Conservation (phyloP, 805 yeast genomes). For the Kodamaea neixiangensis region DNA sequence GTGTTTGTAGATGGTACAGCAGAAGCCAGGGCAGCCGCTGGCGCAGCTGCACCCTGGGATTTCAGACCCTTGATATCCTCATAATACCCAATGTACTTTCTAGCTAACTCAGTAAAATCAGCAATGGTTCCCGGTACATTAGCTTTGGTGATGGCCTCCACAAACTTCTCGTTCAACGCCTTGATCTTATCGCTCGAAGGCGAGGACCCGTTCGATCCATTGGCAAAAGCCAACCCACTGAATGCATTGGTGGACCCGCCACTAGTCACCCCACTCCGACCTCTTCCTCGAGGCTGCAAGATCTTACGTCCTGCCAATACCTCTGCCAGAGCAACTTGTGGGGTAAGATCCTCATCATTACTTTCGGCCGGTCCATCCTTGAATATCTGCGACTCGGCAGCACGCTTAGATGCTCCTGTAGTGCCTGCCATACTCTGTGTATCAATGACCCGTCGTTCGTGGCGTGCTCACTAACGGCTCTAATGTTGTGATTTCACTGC, state of each 20-base stretch:
- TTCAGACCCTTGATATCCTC: slow-evolving; percentile 32
- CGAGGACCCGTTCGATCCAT: background rate
- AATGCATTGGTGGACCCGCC: background rate
- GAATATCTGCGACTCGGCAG: slow-evolving; percentile 64
- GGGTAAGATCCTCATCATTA: slow-evolving; percentile 38
- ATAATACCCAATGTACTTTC: slow-evolving; percentile 60
- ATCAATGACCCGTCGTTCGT: background rate
- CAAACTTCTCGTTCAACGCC: slow-evolving; percentile 67
- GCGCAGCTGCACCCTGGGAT: slow-evolving; percentile 5
- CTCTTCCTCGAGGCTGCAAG: slow-evolving; percentile 50
- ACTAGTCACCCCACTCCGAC: background rate
- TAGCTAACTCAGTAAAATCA: slow-evolving; percentile 54
- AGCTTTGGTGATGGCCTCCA: slow-evolving; percentile 46
- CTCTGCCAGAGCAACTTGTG: slow-evolving; percentile 52
- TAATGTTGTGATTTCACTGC: too few species aligned
- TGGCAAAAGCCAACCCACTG: background rate
- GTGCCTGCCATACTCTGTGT: background rate
- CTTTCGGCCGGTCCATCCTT: slow-evolving; percentile 41
- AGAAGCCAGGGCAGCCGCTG: slow-evolving; percentile 2
- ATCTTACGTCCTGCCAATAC: slow-evolving; percentile 72
- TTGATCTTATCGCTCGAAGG: slow-evolving; percentile 52
- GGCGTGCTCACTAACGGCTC: background rate
- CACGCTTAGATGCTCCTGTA: slow-evolving; percentile 52
- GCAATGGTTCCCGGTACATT: slow-evolving; percentile 49
- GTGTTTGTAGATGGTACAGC: background rate